These are phyloP conservation scores for Hirsutella thompsonii DNA, from an alignment of 2,329 filamentous ascomycete genomes.

Conservation along the genomic window DNA sequence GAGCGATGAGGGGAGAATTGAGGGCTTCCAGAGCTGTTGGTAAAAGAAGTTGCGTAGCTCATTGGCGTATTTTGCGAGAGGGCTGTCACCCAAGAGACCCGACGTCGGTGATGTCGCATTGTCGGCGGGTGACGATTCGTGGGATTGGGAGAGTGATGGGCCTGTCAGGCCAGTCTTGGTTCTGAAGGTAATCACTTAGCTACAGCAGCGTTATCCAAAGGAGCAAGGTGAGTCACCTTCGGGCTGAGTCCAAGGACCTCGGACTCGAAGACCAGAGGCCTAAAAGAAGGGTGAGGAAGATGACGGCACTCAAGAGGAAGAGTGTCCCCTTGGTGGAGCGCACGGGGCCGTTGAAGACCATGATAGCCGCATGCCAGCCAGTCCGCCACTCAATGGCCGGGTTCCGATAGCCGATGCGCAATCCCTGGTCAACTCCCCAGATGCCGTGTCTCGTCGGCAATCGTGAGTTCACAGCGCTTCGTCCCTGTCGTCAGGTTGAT, in stretches of 20 bases:
- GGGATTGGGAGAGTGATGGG: not conserved
- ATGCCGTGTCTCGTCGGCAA: not conserved
- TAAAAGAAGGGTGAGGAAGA: constrained; percentile 19
- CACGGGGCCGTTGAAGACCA: constrained; percentile 16
- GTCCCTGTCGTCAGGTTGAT: not conserved
- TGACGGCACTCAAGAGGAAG: constrained; percentile 15
- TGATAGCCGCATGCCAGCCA: constrained; percentile 10
- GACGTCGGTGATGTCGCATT: not conserved
- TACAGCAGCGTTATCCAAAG: too few species aligned
- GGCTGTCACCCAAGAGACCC: not conserved
- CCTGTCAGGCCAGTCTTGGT: not conserved
- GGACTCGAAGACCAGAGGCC: constrained; percentile 20
- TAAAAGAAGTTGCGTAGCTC: constrained; percentile 19
- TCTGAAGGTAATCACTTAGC: not conserved
- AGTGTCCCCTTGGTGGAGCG: constrained; percentile 17
- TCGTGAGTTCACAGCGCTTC: not conserved
- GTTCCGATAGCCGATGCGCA: not conserved
- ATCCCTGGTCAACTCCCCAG: not conserved
- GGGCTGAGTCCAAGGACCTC: constrained; percentile 12
- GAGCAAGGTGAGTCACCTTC: constrained; percentile 6
- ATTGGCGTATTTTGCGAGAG: not conserved
- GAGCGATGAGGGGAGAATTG: constrained; percentile 11
- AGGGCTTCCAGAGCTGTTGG: constrained; percentile 17
- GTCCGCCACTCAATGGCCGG: not conserved
- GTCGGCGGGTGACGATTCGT: too few species aligned